phyloP scores from a whole-genome alignment of 495 filamentous ascomycete genomes.

The Tuber umbilicatum region DNA sequence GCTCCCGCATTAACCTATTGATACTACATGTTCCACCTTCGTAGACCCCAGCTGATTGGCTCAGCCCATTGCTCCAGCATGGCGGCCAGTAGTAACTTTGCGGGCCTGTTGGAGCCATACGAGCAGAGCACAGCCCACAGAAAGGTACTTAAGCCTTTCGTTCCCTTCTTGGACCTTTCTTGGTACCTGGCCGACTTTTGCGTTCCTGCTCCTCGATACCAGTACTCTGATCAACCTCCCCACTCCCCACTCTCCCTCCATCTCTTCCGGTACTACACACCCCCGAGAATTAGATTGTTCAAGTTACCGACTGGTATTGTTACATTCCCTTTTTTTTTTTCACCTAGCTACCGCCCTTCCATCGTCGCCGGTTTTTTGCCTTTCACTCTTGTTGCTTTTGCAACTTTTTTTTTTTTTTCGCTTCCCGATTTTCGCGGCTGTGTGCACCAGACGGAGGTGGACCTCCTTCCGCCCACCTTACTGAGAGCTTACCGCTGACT shows the following conservation, averaged over 20 bases:
- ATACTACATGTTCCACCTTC: neutral
- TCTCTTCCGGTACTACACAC: neutral
- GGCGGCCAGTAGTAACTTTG: neutral
- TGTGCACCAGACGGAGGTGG: neutral
- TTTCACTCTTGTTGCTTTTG: neutral
- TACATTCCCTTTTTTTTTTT: neutral
- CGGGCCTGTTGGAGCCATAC: neutral
- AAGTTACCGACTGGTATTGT: neutral
- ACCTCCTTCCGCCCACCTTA: neutral
- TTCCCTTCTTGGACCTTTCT: neutral
- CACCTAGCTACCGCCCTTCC: neutral
- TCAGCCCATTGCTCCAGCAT: neutral
- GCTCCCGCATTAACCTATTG: neutral
- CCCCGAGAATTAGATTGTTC: neutral
- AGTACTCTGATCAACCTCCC: neutral
- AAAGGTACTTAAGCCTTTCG: neutral
- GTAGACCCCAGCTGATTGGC: neutral
- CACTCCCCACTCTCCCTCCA: neutral
- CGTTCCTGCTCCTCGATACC: neutral
- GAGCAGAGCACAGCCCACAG: neutral
- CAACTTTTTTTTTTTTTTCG: neutral
- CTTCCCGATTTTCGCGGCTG: neutral
- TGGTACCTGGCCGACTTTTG: neutral
- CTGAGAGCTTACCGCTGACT: neutral
- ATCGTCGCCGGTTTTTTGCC: neutral